Percentiles rank a stretch among this genome's conserved stretches.
Evolutionary conservation across 2,329 filamentous ascomycete genomes (phyloP).

Genomic region (Fusarium fujikuroi): DNA sequence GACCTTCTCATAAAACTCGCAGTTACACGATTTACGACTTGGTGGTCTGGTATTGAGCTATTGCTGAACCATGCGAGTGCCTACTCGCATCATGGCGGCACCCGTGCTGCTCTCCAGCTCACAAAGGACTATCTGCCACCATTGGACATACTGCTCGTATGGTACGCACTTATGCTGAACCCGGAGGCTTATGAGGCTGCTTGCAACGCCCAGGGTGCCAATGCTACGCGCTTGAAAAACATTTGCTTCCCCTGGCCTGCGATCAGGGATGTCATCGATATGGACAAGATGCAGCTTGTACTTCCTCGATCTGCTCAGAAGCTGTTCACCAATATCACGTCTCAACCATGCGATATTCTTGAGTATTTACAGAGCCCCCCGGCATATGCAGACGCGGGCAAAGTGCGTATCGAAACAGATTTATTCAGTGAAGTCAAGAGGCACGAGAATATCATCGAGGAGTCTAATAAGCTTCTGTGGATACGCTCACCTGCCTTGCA

Average conservation of each 20-base stretch:
- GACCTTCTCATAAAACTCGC: conserved; percentile 25
- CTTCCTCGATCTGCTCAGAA: conserved; percentile 20
- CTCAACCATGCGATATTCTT: conserved; percentile 20
- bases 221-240: background rate
- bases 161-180: conserved; percentile 22
- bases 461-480: conserved; percentile 18
- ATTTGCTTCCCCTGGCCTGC: conserved; percentile 32
- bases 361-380: conserved; percentile 23
- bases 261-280: conserved; percentile 23
- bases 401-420: background rate
- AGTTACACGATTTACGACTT: conserved; percentile 15
- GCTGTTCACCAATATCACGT: conserved; percentile 20
- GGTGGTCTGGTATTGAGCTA: conserved; percentile 30
- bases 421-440: conserved; percentile 22
- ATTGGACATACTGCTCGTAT: conserved; percentile 22
- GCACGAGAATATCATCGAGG: conserved; percentile 1
- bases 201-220: background rate
- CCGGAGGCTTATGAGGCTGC: conserved; percentile 8
- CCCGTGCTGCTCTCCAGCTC: conserved; percentile 18
- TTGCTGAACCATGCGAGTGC: conserved; percentile 13
- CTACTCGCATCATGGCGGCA: conserved; percentile 20
- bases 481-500: conserved; percentile 17
- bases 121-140: conserved; percentile 24
- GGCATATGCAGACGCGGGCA: conserved; percentile 3
- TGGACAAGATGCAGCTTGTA: conserved; percentile 12